Percentiles rank a stretch among this genome's conserved stretches.
These are phyloP conservation scores for Leucocoprinus birnbaumii DNA, from an alignment of 768 basidiomycete species.

Conservation along the genomic window DNA sequence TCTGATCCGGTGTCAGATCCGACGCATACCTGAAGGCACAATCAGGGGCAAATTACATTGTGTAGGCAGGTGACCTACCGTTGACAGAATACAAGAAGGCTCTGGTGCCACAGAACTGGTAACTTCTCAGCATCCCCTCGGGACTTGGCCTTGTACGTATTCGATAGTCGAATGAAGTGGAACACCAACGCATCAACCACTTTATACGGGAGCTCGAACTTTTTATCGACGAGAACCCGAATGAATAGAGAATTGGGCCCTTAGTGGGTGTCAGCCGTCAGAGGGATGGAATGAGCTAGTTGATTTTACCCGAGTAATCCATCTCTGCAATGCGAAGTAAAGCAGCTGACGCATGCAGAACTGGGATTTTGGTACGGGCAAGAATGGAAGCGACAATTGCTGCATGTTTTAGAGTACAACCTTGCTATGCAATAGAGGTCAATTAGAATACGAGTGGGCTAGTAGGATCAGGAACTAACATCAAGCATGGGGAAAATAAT, in stretches of 20 bases:
- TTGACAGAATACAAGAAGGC: conserved; percentile 90
- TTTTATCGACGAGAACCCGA: conserved; percentile 95
- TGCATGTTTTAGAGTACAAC: conserved; percentile 92
- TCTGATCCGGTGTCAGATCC: conserved; percentile 95
- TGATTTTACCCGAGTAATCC: conserved; percentile 80
- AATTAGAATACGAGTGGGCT: background rate
- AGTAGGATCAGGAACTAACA: conserved; percentile 40
- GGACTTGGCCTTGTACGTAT: conserved; percentile 74
- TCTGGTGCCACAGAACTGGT: conserved; percentile 99
- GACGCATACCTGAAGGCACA: conserved; percentile 70
- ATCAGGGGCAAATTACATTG: background rate
- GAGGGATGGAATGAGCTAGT: background rate
- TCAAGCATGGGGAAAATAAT: conserved; percentile 94
- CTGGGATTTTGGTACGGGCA: conserved; percentile 87
- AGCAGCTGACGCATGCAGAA: conserved; percentile 96
- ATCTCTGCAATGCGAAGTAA: conserved; percentile 90
- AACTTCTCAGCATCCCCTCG: conserved; percentile 75
- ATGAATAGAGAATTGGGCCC: conserved; percentile 97
- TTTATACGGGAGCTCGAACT: conserved; percentile 96
- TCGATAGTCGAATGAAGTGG: conserved; percentile 96
- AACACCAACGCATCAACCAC: conserved; percentile 96
- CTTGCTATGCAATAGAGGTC: conserved; percentile 33
- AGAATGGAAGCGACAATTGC: conserved; percentile 92
- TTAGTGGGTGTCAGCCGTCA: conserved; percentile 16
- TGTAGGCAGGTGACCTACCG: conserved; percentile 45